Conservation (phyloP, 139 green algal genomes). For the Pseudopediastrum boryanum region DNA sequence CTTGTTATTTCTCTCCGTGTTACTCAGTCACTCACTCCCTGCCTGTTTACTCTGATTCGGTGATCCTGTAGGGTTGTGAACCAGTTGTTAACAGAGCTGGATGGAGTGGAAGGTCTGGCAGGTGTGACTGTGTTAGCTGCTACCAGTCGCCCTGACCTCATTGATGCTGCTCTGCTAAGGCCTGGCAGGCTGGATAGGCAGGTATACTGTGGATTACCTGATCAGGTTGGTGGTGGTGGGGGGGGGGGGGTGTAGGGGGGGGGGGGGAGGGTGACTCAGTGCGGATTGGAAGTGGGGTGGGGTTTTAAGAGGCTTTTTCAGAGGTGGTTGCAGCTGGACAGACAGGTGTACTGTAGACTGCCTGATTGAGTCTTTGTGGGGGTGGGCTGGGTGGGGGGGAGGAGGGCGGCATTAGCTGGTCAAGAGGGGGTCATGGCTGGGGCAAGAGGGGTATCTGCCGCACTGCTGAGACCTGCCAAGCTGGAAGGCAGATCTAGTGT, state of each 20-base stretch:
- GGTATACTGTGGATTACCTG: slow-evolving; percentile 70
- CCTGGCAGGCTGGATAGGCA: slow-evolving; percentile 84
- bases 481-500: no score
- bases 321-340: slow-evolving; percentile 7
- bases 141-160: slow-evolving; percentile 88
- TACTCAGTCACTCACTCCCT: no score
- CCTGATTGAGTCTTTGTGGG: neutral
- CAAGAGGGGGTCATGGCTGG: no score
- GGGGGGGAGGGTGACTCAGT: no score
- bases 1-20: no score
- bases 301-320: no score
- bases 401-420: neutral
- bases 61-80: slow-evolving; percentile 95
- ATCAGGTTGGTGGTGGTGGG: neutral
- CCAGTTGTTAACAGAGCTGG: slow-evolving; percentile 97
- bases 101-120: slow-evolving; percentile 90
- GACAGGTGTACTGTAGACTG: slow-evolving; percentile 28
- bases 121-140: slow-evolving; percentile 93
- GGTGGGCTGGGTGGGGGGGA: neutral
- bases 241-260: no score
- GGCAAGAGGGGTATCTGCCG: no score
- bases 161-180: slow-evolving; percentile 93
- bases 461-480: no score
- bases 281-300: no score
- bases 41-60: no score